A percentile compares a stretch with the other conserved stretches of the same genome.
Conservation (phyloP, 192 early-diverging fungal species). For the Gryganskiella cystojenkinii region DNA sequence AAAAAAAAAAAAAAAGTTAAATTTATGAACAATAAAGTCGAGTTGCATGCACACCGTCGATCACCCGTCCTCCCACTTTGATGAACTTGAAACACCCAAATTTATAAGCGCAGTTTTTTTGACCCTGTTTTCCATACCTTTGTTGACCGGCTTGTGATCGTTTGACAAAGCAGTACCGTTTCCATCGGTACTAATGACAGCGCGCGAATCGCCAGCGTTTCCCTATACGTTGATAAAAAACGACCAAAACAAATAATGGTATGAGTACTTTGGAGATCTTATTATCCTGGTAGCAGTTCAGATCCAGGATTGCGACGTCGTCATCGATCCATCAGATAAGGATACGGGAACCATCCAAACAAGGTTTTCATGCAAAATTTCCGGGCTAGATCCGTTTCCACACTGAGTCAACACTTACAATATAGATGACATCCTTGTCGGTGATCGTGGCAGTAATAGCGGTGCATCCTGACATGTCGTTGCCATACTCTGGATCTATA, state of each 20-base stretch:
- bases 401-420: conserved; percentile 57
- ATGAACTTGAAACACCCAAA: background rate
- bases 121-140: conserved; percentile 35
- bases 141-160: conserved; percentile 96
- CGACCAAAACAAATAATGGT: no score
- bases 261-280: background rate
- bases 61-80: background rate
- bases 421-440: conserved; percentile 81
- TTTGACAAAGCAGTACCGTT: conserved; percentile 78
- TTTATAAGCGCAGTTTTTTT: background rate
- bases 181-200: conserved; percentile 84
- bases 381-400: background rate
- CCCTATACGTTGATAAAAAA: conserved; percentile 52
- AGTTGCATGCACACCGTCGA: no score
- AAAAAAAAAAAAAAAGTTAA: background rate
- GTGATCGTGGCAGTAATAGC: conserved; percentile 89
- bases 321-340: no score
- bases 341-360: no score
- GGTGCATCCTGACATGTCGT: conserved; percentile 97
- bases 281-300: background rate
- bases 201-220: conserved; percentile 97
- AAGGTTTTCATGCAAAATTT: background rate
- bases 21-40: background rate
- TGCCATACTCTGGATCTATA: conserved; percentile 76
- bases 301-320: no score